Conservation (phyloP, 192 early-diverging fungal species). For the Coemansia sp. region DNA sequence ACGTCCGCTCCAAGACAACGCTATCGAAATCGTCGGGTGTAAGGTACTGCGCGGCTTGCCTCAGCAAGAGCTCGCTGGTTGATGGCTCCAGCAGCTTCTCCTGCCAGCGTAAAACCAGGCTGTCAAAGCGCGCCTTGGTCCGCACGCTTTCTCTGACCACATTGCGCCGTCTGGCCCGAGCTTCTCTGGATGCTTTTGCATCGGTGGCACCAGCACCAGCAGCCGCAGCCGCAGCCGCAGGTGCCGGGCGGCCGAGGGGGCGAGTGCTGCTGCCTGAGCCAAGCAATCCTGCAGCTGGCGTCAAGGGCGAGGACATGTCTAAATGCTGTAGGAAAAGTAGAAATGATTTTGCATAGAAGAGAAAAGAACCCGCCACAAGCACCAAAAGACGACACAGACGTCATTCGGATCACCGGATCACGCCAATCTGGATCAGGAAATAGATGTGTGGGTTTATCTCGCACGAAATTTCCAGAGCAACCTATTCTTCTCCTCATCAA, state of each 20-base stretch:
- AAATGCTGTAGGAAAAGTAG: not conserved
- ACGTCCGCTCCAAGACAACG: constrained; percentile 69
- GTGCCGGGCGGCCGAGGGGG: not conserved
- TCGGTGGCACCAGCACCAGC: not conserved
- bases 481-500: not conserved
- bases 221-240: no score
- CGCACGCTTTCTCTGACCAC: constrained; percentile 27
- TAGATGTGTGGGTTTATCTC: not conserved
- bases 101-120: constrained; percentile 37
- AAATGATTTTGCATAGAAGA: not conserved
- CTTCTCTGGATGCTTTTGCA: constrained; percentile 1
- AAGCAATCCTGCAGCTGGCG: not conserved
- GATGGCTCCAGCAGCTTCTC: constrained; percentile 40
- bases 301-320: not conserved
- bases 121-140: constrained; percentile 29
- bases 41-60: constrained; percentile 59
- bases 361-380: not conserved
- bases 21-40: constrained; percentile 67
- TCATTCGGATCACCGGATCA: not conserved
- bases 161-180: constrained; percentile 9
- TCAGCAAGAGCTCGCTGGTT: constrained; percentile 8
- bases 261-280: not conserved
- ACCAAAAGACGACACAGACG: not conserved
- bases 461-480: not conserved
- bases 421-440: not conserved